Conservation (phyloP, 805 yeast species). For the Pichia cephalocereana region DNA sequence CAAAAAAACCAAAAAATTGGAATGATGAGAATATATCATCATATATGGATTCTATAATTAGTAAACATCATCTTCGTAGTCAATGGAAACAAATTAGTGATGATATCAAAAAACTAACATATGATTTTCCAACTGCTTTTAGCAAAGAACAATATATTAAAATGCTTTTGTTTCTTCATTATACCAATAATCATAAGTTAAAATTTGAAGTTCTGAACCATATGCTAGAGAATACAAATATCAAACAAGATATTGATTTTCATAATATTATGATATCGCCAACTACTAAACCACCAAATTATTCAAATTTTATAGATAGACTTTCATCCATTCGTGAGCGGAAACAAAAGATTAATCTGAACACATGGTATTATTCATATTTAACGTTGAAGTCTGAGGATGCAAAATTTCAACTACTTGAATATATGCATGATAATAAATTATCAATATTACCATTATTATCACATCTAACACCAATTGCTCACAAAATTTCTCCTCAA, state of each 20-base stretch:
- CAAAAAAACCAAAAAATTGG: neutral
- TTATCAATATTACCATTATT: constrained; percentile 18
- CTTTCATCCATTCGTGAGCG: constrained; percentile 12
- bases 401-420: constrained; percentile 14
- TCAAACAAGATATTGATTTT: constrained; percentile 21
- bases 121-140: constrained; percentile 10
- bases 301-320: constrained; percentile 12
- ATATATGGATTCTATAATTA: neutral
- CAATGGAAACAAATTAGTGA: neutral
- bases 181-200: constrained; percentile 10
- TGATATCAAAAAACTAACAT: neutral
- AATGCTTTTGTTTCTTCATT: constrained; percentile 15
- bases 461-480: neutral
- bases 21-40: neutral
- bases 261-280: constrained; percentile 18
- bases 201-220: constrained; percentile 13
- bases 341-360: constrained; percentile 11
- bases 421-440: constrained; percentile 16
- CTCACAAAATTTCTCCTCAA: neutral
- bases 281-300: constrained; percentile 10
- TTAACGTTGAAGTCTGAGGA: constrained; percentile 12
- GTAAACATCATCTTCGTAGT: neutral
- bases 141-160: constrained; percentile 14
- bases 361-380: constrained; percentile 24
- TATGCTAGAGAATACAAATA: constrained; percentile 14